Evolutionary conservation across 371 early-diverging fungal genomes (phyloP), one percentile per base, ranked within the genome.

Genomic region (Mucor ambiguus): DNA sequence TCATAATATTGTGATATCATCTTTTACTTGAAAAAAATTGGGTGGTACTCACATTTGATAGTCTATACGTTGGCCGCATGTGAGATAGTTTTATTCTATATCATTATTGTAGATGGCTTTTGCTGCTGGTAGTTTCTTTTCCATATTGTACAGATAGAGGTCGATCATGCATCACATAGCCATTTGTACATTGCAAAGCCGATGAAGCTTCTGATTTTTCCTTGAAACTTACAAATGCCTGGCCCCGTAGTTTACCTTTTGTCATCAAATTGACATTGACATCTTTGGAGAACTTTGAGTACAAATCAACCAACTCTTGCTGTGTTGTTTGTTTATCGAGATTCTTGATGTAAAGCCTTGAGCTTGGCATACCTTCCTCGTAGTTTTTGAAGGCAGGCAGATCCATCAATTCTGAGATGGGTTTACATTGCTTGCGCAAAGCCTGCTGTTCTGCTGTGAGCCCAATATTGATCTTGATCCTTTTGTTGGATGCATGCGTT

Each of bases 311-410:
- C 7, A 84, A 43, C 10, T 84, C 81, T 44, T 70, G 58, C 20
- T 70, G 72, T 5, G 72, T 68, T 3, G 64, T 60, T 22, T 74
- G 49, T 63, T 78, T 83, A 20, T 58, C 44, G 8, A 83, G 63
- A 41, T 83, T 83, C 49, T 83, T 83, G 55, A 83, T 61, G 33
- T 75, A 83, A 0, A 83, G 41, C 32, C 64, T 72, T 4, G 60
- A 48, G 11, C 63, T 65, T 1, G 79, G 78, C 24, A 55, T 28
- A 0, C 83, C 83, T 32, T 68, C 52, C 2, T 54, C 43, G 38
- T 82, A 80, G 43, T 70, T 68, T 33, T 70, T 73, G 52, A 78
- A 80, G 3, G 76, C 75, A 18, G 77, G 60, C 16, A 74, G 37
- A 24, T 70, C 58, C 24, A 58, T 28, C 11, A 73, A 28, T 30